phyloP scores from a whole-genome alignment of 371 early-diverging fungal genomes.

The Parasitella parasitica region DNA sequence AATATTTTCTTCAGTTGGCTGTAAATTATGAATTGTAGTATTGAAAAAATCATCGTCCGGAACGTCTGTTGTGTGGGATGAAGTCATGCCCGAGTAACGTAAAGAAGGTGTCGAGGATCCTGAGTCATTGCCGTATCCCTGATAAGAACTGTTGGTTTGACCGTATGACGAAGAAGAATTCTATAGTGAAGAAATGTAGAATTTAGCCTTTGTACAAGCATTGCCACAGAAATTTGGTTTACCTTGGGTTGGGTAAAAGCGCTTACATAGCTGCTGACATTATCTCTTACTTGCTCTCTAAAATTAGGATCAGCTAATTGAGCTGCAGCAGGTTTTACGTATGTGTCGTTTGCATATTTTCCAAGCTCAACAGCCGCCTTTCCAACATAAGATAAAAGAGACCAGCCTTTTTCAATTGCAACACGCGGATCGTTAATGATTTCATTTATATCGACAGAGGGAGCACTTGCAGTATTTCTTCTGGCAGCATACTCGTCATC shows the following conservation, averaged over 20 bases:
- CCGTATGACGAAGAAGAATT: not conserved
- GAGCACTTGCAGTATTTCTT: not conserved
- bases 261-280: slow-evolving; percentile 64
- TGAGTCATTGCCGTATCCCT: not conserved
- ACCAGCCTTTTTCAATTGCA: slow-evolving; percentile 84
- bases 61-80: slow-evolving; percentile 25
- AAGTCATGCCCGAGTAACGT: slow-evolving; percentile 10
- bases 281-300: slow-evolving; percentile 67
- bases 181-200: too few species aligned
- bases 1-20: slow-evolving; percentile 31
- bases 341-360: slow-evolving; percentile 72
- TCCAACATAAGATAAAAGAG: slow-evolving; percentile 62
- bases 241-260: slow-evolving; percentile 54
- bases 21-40: slow-evolving; percentile 34
- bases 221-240: too few species aligned
- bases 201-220: too few species aligned
- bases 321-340: slow-evolving; percentile 84
- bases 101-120: slow-evolving; percentile 14
- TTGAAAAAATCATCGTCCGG: slow-evolving; percentile 51
- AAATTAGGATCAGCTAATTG: slow-evolving; percentile 89
- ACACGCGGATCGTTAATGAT: slow-evolving; percentile 82
- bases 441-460: slow-evolving; percentile 55
- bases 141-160: not conserved
- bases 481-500: slow-evolving; percentile 3
- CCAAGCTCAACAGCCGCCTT: slow-evolving; percentile 71